These are phyloP conservation scores for Hygrocybe punicea DNA, from an alignment of 768 basidiomycete genomes.

Conservation along the genomic window DNA sequence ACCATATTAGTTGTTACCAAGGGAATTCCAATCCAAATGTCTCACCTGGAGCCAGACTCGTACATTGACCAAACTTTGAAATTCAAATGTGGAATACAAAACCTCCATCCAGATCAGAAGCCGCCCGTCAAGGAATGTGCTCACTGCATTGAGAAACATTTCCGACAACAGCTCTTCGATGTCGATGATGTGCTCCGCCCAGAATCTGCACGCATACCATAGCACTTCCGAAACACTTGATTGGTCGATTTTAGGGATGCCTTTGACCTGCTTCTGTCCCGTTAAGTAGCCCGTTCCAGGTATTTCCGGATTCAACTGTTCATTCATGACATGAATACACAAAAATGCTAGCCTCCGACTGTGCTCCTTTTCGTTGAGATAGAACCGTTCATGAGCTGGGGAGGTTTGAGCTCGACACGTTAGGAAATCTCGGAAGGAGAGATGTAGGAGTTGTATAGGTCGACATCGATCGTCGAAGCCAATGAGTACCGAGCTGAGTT, in stretches of 20 bases:
- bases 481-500: conserved; percentile 4
- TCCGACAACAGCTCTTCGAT: not conserved
- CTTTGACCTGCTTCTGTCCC: not conserved
- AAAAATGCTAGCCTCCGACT: not conserved
- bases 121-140: not conserved
- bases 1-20: not conserved
- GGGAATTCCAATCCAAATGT: not conserved
- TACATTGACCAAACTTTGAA: not conserved
- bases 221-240: conserved; percentile 2
- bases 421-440: conserved; percentile 4
- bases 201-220: conserved; percentile 6
- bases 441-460: conserved; percentile 1
- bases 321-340: not conserved
- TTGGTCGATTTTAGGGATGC: conserved; percentile 1
- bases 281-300: not conserved
- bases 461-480: not conserved
- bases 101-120: not conserved
- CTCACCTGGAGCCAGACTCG: not conserved
- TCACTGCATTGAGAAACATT: not conserved
- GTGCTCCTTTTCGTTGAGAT: not conserved
- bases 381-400: not conserved
- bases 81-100: not conserved
- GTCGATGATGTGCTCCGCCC: conserved; percentile 6
- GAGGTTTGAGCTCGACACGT: not conserved
- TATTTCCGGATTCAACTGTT: not conserved